phyloP scores from a whole-genome alignment of 2,329 filamentous ascomycete genomes.

The Fusarium fracticaudum region DNA sequence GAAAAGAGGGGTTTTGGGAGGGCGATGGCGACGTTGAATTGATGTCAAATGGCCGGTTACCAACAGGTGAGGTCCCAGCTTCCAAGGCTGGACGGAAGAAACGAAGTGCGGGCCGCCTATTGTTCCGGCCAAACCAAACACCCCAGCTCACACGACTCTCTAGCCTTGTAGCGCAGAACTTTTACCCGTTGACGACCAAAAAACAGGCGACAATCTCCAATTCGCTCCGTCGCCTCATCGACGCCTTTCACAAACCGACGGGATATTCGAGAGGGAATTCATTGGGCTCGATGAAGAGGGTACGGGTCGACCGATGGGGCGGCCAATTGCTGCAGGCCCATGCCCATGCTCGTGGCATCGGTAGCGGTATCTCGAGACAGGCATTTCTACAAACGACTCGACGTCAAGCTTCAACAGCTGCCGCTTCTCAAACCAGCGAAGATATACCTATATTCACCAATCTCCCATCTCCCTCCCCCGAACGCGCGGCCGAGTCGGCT shows the following conservation, averaged over 20 bases:
- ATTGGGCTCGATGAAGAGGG: constrained; percentile 52
- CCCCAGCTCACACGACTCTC: constrained; percentile 48
- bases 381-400: constrained; percentile 37
- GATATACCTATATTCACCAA: constrained; percentile 41
- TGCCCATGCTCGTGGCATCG: constrained; percentile 12
- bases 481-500: constrained; percentile 75
- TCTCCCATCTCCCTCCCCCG: constrained; percentile 77
- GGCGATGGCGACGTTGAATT: constrained; percentile 46
- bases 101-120: constrained; percentile 36
- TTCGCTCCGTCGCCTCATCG: constrained; percentile 18
- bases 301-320: constrained; percentile 54
- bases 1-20: constrained; percentile 37
- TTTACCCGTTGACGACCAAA: constrained; percentile 43
- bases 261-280: constrained; percentile 30
- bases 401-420: constrained; percentile 48
- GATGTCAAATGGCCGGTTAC: constrained; percentile 25
- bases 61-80: constrained; percentile 27
- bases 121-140: constrained; percentile 37
- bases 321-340: constrained; percentile 52
- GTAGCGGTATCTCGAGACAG: constrained; percentile 29
- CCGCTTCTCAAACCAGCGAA: constrained; percentile 35
- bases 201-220: constrained; percentile 22
- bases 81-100: constrained; percentile 26
- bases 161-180: constrained; percentile 47
- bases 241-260: constrained; percentile 13